Percentiles rank a stretch among this genome's conserved stretches.
phyloP scores from a whole-genome alignment of 306 rosid genomes.

The Inga oerstediana region DNA sequence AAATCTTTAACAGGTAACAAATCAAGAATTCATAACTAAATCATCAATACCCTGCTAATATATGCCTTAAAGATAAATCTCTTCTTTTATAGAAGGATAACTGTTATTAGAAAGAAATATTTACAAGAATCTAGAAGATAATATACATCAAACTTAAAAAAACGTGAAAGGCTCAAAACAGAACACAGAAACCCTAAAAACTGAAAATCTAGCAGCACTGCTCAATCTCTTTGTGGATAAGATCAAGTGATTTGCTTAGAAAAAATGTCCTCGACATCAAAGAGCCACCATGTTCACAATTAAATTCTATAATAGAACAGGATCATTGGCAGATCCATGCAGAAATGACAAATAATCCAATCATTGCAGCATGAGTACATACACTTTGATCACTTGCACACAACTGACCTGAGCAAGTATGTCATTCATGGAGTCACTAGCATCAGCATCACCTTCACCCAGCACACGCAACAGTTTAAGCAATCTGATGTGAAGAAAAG shows the following conservation, averaged over 20 bases:
- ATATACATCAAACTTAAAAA: background rate
- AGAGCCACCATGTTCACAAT: background rate
- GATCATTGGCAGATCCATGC: constrained; percentile 22
- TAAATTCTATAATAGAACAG: background rate
- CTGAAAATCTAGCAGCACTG: background rate
- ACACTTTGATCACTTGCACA: background rate
- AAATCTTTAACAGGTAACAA: constrained; percentile 19
- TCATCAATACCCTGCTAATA: background rate
- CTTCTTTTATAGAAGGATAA: background rate
- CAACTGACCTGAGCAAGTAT: constrained; percentile 97
- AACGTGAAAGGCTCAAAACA: background rate
- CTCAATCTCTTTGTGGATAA: background rate
- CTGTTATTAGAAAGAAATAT: background rate
- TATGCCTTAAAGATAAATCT: constrained; percentile 5
- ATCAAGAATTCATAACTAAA: background rate
- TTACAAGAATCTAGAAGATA: background rate
- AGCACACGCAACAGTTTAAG: constrained; percentile 83
- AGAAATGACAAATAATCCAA: constrained; percentile 27
- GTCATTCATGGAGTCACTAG: constrained; percentile 96
- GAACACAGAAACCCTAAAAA: background rate
- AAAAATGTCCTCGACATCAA: background rate
- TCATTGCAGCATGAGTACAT: constrained; percentile 15
- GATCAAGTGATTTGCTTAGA: background rate
- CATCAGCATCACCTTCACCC: constrained; percentile 97
- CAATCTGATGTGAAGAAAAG: constrained; percentile 95